phyloP scores from a whole-genome alignment of 768 basidiomycete species.

The Collybia mongolica region DNA sequence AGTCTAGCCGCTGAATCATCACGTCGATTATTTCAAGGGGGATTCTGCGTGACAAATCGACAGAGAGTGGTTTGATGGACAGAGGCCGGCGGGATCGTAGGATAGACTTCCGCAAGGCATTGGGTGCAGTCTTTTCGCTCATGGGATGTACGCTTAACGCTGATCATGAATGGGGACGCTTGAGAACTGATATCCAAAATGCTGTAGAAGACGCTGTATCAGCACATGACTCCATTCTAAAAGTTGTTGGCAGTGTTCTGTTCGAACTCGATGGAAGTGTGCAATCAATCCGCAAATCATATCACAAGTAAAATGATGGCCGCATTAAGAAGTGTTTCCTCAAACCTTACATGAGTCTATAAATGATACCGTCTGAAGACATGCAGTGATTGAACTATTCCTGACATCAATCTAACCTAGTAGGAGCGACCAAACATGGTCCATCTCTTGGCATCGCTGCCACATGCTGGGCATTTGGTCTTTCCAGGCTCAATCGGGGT shows the following conservation, averaged over 20 bases:
- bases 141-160: neutral
- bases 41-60: slow-evolving; percentile 12
- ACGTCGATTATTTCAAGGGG: slow-evolving; percentile 16
- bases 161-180: no score
- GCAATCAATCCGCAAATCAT: no score
- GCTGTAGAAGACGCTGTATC: no score
- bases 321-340: no score
- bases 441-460: slow-evolving; percentile 89
- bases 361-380: slow-evolving; percentile 6
- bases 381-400: slow-evolving; percentile 6
- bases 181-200: no score
- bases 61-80: slow-evolving; percentile 15
- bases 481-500: slow-evolving; percentile 75
- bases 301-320: no score
- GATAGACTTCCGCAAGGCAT: slow-evolving; percentile 10
- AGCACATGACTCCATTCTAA: no score
- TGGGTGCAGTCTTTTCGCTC: slow-evolving; percentile 3
- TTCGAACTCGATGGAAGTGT: no score
- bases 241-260: no score
- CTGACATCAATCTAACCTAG: slow-evolving; percentile 29
- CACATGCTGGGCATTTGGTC: slow-evolving; percentile 91
- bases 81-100: slow-evolving; percentile 15
- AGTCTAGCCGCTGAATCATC: slow-evolving; percentile 15
- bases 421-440: slow-evolving; percentile 94
- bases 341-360: no score